Evolutionary conservation across 1,139 yeast species (phyloP).

Genomic region (Nakaseomyces nivariensis): DNA sequence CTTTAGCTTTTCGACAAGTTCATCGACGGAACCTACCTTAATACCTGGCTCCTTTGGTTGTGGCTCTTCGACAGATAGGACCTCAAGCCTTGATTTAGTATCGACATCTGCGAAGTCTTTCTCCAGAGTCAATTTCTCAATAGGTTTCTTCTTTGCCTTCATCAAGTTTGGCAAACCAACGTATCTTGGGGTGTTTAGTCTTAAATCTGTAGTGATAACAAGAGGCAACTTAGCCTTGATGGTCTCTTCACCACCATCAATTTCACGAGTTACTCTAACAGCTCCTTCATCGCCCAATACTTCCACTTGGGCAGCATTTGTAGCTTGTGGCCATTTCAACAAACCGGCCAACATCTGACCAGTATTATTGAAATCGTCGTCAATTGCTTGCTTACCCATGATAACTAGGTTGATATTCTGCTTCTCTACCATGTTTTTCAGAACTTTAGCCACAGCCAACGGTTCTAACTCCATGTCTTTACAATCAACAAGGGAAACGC

Average conservation of each 20-base stretch:
- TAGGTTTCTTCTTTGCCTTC: conserved; percentile 97
- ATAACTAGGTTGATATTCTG: conserved; percentile 69
- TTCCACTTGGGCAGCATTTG: conserved; percentile 85
- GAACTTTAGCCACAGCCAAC: conserved; percentile 78
- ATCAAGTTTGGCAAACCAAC: conserved; percentile 89
- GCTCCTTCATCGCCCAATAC: conserved; percentile 35
- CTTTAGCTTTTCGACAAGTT: conserved; percentile 67
- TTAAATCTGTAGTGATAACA: conserved; percentile 82
- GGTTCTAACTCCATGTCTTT: conserved; percentile 69
- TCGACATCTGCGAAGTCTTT: conserved; percentile 60
- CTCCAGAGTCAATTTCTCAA: conserved; percentile 46
- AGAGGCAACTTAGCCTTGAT: conserved; percentile 71
- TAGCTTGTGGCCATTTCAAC: conserved; percentile 95
- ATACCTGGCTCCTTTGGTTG: conserved; percentile 73
- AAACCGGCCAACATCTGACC: conserved; percentile 96
- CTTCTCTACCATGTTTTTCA: conserved; percentile 62
- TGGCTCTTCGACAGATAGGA: conserved; percentile 75
- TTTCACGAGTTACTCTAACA: conserved; percentile 77
- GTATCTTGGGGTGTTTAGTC: conserved; percentile 89
- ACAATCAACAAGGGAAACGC: conserved; percentile 71
- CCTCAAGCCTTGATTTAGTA: conserved; percentile 52
- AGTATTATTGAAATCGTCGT: conserved; percentile 91
- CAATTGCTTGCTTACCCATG: conserved; percentile 93
- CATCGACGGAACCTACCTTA: conserved; percentile 73
- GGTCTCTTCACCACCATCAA: conserved; percentile 90